Evolutionary conservation across 2,329 filamentous ascomycete genomes (phyloP).

Genomic region (Phoma herbarum): DNA sequence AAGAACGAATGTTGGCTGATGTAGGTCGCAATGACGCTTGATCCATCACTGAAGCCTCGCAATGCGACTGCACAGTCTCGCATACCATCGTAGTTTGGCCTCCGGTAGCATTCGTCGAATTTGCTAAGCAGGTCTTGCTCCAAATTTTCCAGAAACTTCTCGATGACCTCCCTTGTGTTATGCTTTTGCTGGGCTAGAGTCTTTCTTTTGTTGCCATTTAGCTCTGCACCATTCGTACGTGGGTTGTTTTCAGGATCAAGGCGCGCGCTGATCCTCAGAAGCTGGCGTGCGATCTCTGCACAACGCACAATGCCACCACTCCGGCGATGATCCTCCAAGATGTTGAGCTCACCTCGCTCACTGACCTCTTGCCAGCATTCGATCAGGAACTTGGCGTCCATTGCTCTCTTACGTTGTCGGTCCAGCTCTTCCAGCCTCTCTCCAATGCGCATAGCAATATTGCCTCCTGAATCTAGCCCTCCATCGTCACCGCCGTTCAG

Average conservation of each 20-base stretch:
- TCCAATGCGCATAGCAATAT: slow-evolving; percentile 92
- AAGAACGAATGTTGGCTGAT: slow-evolving; percentile 99
- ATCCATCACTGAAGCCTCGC: slow-evolving; percentile 93
- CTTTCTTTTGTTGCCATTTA: slow-evolving; percentile 57
- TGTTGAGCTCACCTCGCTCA: slow-evolving; percentile 84
- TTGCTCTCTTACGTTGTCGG: slow-evolving; percentile 84
- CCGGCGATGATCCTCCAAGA: slow-evolving; percentile 86
- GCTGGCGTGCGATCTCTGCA: slow-evolving; percentile 89
- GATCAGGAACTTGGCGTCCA: slow-evolving; percentile 94
- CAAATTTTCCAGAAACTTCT: slow-evolving; percentile 94
- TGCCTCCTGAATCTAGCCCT: slow-evolving; percentile 71
- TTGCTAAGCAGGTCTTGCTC: slow-evolving; percentile 96
- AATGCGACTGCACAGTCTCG: slow-evolving; percentile 94
- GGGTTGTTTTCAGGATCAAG: slow-evolving; percentile 76
- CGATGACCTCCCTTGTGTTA: slow-evolving; percentile 86
- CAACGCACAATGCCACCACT: slow-evolving; percentile 93
- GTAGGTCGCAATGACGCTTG: slow-evolving; percentile 93
- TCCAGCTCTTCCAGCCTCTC: slow-evolving; percentile 94
- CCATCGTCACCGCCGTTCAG: slow-evolving; percentile 72
- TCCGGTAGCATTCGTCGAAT: slow-evolving; percentile 95
- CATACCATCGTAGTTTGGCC: slow-evolving; percentile 98
- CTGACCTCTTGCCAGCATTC: slow-evolving; percentile 97
- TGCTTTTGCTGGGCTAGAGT: slow-evolving; percentile 54
- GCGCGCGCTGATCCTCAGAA: slow-evolving; percentile 92
- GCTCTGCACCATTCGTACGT: slow-evolving; percentile 50